Evolutionary conservation across 352 stramenopile species (phyloP).

Genomic region (Globisporangium ultimum): DNA sequence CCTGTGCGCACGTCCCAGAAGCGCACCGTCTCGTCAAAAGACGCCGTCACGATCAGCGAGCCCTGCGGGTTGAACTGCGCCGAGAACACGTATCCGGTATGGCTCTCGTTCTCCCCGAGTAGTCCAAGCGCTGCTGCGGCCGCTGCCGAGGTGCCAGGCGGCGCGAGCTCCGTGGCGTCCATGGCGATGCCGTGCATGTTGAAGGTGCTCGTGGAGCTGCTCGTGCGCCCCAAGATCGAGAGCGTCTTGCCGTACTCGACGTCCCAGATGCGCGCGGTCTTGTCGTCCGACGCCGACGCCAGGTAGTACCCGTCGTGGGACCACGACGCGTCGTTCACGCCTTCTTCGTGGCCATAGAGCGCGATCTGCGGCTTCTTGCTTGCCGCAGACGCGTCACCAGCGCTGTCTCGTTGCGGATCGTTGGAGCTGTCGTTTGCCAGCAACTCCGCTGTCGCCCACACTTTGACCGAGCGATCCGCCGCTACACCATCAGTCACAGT

Average conservation of each 20-base stretch:
- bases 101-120: conserved; percentile 46
- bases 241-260: conserved; percentile 80
- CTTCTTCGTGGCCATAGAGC: conserved; percentile 89
- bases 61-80: conserved; percentile 92
- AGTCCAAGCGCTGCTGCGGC: conserved; percentile 4
- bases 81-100: conserved; percentile 95
- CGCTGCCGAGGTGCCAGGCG: background rate
- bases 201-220: conserved; percentile 18
- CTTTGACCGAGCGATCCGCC: conserved; percentile 70
- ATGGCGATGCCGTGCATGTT: conserved; percentile 23
- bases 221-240: conserved; percentile 61
- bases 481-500: conserved; percentile 26
- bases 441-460: conserved; percentile 49
- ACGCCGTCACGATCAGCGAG: conserved; percentile 89
- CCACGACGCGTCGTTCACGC: conserved; percentile 94
- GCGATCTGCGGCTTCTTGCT: conserved; percentile 20
- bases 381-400: conserved; percentile 1
- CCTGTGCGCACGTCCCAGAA: conserved; percentile 95
- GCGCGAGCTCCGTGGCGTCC: conserved; percentile 11
- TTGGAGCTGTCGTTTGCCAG: conserved; percentile 8
- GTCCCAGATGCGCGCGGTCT: conserved; percentile 94
- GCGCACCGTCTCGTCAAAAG: conserved; percentile 94
- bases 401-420: background rate
- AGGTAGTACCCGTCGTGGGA: conserved; percentile 82
- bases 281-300: conserved; percentile 95